Evolutionary conservation across 495 filamentous ascomycete genomes (phyloP).

Genomic region (Trichoderma parareesei): DNA sequence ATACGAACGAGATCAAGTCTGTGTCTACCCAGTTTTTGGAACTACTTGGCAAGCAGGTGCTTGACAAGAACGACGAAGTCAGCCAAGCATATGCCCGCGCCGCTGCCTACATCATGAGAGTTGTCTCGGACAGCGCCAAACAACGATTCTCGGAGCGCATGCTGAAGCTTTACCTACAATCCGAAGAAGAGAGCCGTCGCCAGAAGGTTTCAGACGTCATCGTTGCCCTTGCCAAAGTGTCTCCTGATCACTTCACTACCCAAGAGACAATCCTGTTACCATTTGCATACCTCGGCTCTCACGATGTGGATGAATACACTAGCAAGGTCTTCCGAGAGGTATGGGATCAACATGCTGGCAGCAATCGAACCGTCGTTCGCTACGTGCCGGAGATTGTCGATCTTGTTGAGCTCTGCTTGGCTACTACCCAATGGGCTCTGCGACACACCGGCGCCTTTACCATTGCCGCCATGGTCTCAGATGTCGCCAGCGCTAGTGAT

Average conservation of each 20-base stretch:
- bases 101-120: constrained; percentile 73
- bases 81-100: constrained; percentile 77
- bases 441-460: constrained; percentile 81
- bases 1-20: constrained; percentile 62
- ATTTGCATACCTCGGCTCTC: constrained; percentile 79
- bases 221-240: constrained; percentile 71
- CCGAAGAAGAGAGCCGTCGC: constrained; percentile 66
- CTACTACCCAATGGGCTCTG: constrained; percentile 76
- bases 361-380: constrained; percentile 67
- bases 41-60: constrained; percentile 64
- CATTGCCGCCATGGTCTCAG: constrained; percentile 62
- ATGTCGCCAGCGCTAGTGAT: constrained; percentile 39
- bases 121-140: constrained; percentile 62
- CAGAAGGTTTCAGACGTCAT: constrained; percentile 72
- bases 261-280: constrained; percentile 69
- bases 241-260: constrained; percentile 77
- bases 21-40: constrained; percentile 72
- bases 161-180: constrained; percentile 65
- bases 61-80: constrained; percentile 88
- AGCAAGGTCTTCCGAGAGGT: constrained; percentile 67
- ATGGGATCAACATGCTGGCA: constrained; percentile 86
- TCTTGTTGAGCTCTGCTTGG: constrained; percentile 56
- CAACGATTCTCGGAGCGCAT: constrained; percentile 57
- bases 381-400: constrained; percentile 75
- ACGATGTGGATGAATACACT: constrained; percentile 73